Evolutionary conservation across 106 monocot genomes (phyloP).

Genomic region (Posidonia australis): DNA sequence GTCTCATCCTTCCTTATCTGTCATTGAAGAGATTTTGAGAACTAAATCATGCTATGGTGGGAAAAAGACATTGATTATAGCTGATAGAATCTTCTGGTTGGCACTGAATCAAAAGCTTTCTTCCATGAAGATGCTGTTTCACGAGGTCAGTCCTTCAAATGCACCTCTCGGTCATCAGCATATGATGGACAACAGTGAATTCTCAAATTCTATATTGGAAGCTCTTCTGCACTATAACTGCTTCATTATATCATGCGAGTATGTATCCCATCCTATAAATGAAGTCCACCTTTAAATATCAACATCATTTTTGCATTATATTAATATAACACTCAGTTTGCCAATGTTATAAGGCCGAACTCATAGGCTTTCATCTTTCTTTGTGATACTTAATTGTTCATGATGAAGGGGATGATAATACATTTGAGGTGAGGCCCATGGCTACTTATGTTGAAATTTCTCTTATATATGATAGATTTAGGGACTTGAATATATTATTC

Average conservation of each 20-base stretch:
- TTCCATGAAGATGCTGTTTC: constrained; percentile 26
- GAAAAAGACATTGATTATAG: constrained; percentile 42
- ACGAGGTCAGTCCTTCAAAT: constrained; percentile 11
- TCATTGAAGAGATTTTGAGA: constrained; percentile 41
- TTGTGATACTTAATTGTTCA: too few species aligned
- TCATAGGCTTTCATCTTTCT: too few species aligned
- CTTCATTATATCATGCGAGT: constrained; percentile 46
- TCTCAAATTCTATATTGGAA: constrained; percentile 20
- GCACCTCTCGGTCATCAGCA: constrained; percentile 5
- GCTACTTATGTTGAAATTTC: too few species aligned
- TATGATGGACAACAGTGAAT: constrained; percentile 8
- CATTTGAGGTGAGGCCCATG: too few species aligned
- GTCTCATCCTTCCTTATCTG: constrained; percentile 47
- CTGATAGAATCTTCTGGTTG: constrained; percentile 50
- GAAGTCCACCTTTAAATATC: too few species aligned
- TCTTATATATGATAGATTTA: too few species aligned
- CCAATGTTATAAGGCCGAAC: too few species aligned
- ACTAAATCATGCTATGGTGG: constrained; percentile 16
- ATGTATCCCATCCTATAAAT: constrained; percentile 13
- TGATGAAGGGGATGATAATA: too few species aligned
- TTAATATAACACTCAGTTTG: too few species aligned
- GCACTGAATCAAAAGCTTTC: constrained; percentile 37
- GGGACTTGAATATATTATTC: too few species aligned
- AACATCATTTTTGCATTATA: too few species aligned
- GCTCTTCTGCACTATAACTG: constrained; percentile 31